These are phyloP conservation scores for Neurospora sublineolata DNA, from an alignment of 495 filamentous ascomycete species.

Conservation along the genomic window DNA sequence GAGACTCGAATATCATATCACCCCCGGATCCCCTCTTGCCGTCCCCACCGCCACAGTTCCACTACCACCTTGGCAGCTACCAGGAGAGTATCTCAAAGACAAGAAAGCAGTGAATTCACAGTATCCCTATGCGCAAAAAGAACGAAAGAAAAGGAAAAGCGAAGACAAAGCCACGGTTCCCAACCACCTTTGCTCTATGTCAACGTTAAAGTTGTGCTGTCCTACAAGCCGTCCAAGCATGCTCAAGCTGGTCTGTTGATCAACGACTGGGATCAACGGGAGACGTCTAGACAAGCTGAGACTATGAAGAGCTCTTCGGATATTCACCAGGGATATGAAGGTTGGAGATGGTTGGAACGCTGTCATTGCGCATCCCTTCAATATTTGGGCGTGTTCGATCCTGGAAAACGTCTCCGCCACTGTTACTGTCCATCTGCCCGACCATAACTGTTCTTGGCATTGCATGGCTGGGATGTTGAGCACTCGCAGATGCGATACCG, in stretches of 20 bases:
- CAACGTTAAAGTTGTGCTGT: background rate
- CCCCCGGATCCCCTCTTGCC: background rate
- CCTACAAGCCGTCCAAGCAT: background rate
- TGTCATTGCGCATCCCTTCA: constrained; percentile 14
- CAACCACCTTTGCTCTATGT: background rate
- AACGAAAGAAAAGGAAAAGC: background rate
- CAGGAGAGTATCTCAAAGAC: background rate
- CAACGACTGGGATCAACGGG: background rate
- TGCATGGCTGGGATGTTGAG: background rate
- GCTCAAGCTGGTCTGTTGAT: background rate
- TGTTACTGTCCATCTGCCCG: background rate
- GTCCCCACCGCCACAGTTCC: background rate
- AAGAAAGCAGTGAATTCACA: background rate
- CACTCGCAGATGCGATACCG: background rate
- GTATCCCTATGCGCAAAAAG: background rate
- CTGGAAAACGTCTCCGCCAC: background rate
- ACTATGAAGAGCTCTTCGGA: constrained; percentile 26
- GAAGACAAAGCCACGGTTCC: background rate
- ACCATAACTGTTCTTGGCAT: background rate
- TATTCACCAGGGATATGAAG: constrained; percentile 49
- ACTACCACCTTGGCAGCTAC: background rate
- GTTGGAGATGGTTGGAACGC: constrained; percentile 21
- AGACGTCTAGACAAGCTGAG: background rate
- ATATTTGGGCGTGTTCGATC: constrained; percentile 5
- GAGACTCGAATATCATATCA: background rate